Evolutionary conservation across 106 monocot species (phyloP), one percentile per base, ranked within the genome.

Genomic region (Triglochin maritima): DNA sequence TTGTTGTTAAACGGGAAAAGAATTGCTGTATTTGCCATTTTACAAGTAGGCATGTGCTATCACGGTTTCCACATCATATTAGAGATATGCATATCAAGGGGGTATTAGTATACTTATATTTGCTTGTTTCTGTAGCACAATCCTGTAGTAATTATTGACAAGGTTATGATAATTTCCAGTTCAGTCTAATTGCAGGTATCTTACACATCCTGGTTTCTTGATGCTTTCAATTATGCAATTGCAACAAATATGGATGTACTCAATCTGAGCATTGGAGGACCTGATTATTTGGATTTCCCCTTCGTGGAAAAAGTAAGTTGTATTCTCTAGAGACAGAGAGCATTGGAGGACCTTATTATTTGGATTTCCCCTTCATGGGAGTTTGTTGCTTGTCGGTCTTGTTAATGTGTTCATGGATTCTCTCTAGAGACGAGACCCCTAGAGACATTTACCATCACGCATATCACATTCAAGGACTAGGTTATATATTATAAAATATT

Each of bases 221-320:
- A 98, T 83, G 98, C 98, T 74, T 98, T 98, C 80, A 98, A 98
- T 76, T 98, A 98, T 81, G 98, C 98, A 54, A 98, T 98, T 70
- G 98, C 98, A 59, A 98, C 76, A 17, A 78, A 89, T 59, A 89
- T 98, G 91, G 98, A 98, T 75, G 98, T 98, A n/a, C 75, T 98
- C 60, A 98, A 98, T 80, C 81, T 98, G 83, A 98, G 98, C 69
- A 98, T 98, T 77, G 98, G 98, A 57, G 98, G 98, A 69, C 98
- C 98, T 66, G 98, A 98, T 79, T 92, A 92, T 53, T 68, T 98
- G 60, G 98, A 98, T 76, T 84, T 98, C 64, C 98, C 98, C 17
- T 98, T 98, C 83, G 92, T 98, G n/a, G 98, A 98, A 81, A 98
- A 98, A 88, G 98, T 98, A 80, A 43, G 16, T 14, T 67, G 9